Evolutionary conservation across 208 protist genomes (phyloP), one percentile per base, ranked within the genome.

Genomic region (Acanthamoeba triangularis): DNA sequence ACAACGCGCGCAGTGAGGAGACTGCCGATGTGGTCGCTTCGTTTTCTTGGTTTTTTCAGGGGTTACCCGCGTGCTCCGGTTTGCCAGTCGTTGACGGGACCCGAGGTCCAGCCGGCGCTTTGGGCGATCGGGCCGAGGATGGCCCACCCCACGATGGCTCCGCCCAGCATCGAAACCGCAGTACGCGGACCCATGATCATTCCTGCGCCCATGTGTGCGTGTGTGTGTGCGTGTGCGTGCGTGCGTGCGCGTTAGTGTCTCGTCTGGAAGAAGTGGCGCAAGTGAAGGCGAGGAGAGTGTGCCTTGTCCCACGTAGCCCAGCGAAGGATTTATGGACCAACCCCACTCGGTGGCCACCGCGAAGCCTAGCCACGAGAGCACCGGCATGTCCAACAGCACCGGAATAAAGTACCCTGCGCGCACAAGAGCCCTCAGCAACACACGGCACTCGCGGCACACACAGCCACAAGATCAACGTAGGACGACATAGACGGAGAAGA

Each of bases 101-200:
- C 54, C 8, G 95, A 11, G 61, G 82, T 59, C 96, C 96, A 97
- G 18, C 92, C 95, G 7, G 37, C 35, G 25, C 20, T 10, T 0
- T 80, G 59, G 37, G 96, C 96, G 28, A 96, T 56, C 16, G 97
- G 97, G 8, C 95, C 96, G 2, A 97, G 93, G 16, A 97, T 90
- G 47, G 28, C 97, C 97, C 97, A 97, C 0, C 95, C 97, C 6
- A 95, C 1, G 8, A 97, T 20, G 0, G 96, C 93, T 4, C 97
- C 97, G 18, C 56, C 41, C 3, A 97, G 35, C 47, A 96, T 74
- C 5, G 96, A 97, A 5, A 95, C 4, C n/a, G 90, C 95, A 4
- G 97, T 95, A 18, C 95, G 91, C 16, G 78, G 72, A 35, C 96
- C 96, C 90, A 97, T 97, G 84, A 97, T 97, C 96, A 97, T 97